These are phyloP conservation scores for Pyrenochaeta sp. DNA, from an alignment of 2,329 filamentous ascomycete species.

Conservation along the genomic window DNA sequence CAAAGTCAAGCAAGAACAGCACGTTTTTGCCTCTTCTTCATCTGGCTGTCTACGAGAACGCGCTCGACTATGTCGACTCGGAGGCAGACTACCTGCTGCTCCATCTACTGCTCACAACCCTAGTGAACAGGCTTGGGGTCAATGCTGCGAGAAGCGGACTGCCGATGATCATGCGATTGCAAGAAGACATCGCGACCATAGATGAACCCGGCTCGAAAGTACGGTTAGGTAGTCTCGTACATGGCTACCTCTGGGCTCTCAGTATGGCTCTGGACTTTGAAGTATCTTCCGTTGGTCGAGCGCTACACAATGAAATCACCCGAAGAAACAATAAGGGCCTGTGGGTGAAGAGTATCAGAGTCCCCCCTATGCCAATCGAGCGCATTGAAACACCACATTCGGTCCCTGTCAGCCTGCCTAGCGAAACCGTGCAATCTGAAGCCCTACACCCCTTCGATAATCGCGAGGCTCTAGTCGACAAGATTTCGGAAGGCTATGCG, in stretches of 20 bases:
- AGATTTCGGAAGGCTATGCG: conserved; percentile 76
- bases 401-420: conserved; percentile 30
- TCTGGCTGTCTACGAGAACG: conserved; percentile 88
- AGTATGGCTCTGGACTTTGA: conserved; percentile 81
- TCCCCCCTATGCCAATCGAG: conserved; percentile 73
- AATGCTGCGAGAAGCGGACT: conserved; percentile 81
- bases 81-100: conserved; percentile 79
- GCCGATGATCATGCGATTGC: conserved; percentile 87
- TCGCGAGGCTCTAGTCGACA: conserved; percentile 74
- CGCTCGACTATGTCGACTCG: conserved; percentile 68
- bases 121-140: conserved; percentile 81
- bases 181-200: conserved; percentile 79
- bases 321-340: conserved; percentile 76
- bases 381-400: conserved; percentile 57
- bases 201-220: conserved; percentile 75
- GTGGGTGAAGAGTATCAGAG: conserved; percentile 78
- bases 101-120: conserved; percentile 76
- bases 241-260: conserved; percentile 87
- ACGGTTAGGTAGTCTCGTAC: conserved; percentile 81
- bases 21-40: conserved; percentile 85
- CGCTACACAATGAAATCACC: conserved; percentile 78
- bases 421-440: conserved; percentile 40
- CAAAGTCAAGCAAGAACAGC: conserved; percentile 62
- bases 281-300: conserved; percentile 70
- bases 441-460: conserved; percentile 77